Evolutionary conservation across 176 grass and related monocot species (phyloP), one percentile per base, ranked within the genome.

Genomic region (Areca catechu): DNA sequence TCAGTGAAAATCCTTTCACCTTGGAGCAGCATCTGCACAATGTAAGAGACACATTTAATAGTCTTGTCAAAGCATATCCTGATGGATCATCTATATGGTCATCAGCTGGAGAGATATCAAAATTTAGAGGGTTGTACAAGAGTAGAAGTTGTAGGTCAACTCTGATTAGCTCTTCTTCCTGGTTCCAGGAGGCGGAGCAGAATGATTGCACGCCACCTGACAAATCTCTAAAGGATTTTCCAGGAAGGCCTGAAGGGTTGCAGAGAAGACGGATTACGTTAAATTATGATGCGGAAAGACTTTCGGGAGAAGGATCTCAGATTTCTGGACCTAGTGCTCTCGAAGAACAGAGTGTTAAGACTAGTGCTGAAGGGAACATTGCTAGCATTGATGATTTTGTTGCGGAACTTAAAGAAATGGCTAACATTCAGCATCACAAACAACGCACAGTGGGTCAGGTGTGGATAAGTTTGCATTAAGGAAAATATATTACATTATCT

Each of bases 21-120:
- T 67, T 92, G 49, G 93, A 92, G 71, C 83, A 91, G 43, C 87
- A 97, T 75, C 81, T 97, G 37, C 83, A 92, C 55, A 92, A 85
- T 75, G 81, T 85, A 20, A 88, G 50, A 49, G 91, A 85, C 54
- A 80, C 77, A 61, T 73, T 90, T 65, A 61, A 62, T 51, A 84
- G 55, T 72, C 66, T 89, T 37, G 74, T 68, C 15, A 59, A 69
- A 60, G 77, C 20, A 19, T 58, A 56, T 50, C 67, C 67, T 19
- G 55, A 70, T 48, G 48, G 58, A 53, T 62, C 50, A 5, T 24
- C 81, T 73, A 54, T 70, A 51, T 79, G 69, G 34, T 79, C 74
- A 50, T 82, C 81, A 60, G 71, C 29, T 19, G 50, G 19, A 10
- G 68, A 78, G n/a, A 59, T 66, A 0, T 54, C 69, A 24, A 77